Evolutionary conservation across 2,329 filamentous ascomycete species (phyloP), one percentile per base, ranked within the genome.

Genomic region (Penicillium sp.): DNA sequence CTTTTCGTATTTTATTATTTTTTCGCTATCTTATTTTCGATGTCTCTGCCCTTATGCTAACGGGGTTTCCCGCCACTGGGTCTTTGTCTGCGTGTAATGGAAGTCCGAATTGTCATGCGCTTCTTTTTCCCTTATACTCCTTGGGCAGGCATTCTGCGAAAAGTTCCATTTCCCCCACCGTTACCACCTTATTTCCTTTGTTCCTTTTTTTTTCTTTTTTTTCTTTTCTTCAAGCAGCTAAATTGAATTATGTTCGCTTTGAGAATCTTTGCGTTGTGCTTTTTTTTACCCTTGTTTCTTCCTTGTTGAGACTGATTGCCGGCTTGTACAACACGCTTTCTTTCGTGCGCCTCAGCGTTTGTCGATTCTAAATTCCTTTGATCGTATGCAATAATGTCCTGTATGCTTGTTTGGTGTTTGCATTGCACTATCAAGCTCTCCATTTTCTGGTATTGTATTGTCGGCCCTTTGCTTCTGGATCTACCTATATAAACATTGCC

Each of bases 81-180:
- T 64, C 63, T 64, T 64, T 64, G 55, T 72, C 68, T 69, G 69
- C 68, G 71, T 75, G 72, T 74, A 72, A 71, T 70, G 70, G 68
- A 69, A 71, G 73, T 71, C 62, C 63, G 69, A 73, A 70, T 69
- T 66, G 60, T 73, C 58, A 66, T 71, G 68, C 66, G 67, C 63
- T 67, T 70, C 61, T 63, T 61, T 52, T 68, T 67, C 59, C 64
- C 63, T 67, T 66, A 71, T 75, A 70, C 67, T 69, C 68, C 69
- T 69, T 75, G 75, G 75, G 75, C 72, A 75, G 75, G 74, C 75
- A 71, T 71, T 76, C 67, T 77, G 74, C 73, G 72, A 77, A 77
- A 77, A 77, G 71, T 77, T 73, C 67, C 66, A 65, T 68, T 66
- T 70, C 60, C 66, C 50, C 67, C 63, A 62, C 63, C 61, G 59